These are phyloP conservation scores for Stagonosporopsis rhizophila DNA, from an alignment of 2,329 filamentous ascomycete genomes.

Conservation along the genomic window DNA sequence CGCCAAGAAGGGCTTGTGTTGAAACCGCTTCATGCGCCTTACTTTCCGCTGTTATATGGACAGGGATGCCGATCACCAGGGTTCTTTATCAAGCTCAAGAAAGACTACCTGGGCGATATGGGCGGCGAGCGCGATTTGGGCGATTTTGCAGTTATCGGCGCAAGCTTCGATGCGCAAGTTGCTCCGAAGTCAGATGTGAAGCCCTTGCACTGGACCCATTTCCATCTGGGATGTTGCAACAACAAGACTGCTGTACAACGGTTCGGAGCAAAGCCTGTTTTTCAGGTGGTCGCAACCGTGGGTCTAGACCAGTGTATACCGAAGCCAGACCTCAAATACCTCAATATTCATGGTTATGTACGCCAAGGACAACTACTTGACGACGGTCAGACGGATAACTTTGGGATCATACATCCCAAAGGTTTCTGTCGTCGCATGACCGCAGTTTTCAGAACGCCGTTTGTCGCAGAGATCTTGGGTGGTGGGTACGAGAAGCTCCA, in stretches of 20 bases:
- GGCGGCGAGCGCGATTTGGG: constrained; percentile 72
- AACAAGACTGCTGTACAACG: constrained; percentile 69
- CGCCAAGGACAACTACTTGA: constrained; percentile 37
- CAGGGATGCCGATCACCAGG: constrained; percentile 37
- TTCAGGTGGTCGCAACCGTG: constrained; percentile 68
- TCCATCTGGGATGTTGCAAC: constrained; percentile 77
- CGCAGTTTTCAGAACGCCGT: constrained; percentile 70
- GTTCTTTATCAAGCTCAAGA: constrained; percentile 84
- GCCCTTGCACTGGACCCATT: constrained; percentile 76
- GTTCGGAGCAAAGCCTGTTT: constrained; percentile 62
- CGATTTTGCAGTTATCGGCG: constrained; percentile 82
- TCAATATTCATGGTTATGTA: constrained; percentile 53
- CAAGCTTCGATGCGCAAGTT: constrained; percentile 70
- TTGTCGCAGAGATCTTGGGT: constrained; percentile 81
- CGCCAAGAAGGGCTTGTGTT: constrained; percentile 81
- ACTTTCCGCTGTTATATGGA: constrained; percentile 61
- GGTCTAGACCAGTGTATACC: constrained; percentile 57
- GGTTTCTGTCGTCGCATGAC: constrained; percentile 46
- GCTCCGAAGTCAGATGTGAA: constrained; percentile 63
- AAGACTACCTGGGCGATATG: constrained; percentile 80
- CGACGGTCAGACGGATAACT: constrained; percentile 27
- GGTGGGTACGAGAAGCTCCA: constrained; percentile 78
- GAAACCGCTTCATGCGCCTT: constrained; percentile 77
- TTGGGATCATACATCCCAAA: constrained; percentile 32
- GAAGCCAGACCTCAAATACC: constrained; percentile 51